Evolutionary conservation across 441 rosid species (phyloP), one percentile per base, ranked within the genome.

Genomic region (Jatropha multifida): DNA sequence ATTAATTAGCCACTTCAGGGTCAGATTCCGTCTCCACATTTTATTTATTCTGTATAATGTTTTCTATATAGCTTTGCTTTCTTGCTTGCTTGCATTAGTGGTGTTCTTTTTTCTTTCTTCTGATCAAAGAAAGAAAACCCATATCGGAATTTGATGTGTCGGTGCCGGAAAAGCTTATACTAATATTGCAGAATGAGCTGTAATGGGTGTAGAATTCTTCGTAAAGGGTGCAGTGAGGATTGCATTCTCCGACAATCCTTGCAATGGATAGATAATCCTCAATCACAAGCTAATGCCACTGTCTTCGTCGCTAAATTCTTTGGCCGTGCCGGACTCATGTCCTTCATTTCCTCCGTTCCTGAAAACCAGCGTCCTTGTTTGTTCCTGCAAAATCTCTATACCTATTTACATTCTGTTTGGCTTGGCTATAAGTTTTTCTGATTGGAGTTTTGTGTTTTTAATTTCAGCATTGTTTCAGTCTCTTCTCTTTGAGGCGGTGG

Each of bases 401-500:
- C 1, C 0, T 41, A 40, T 60, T 4, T 40, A 4, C 5, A 32
- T 0, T 46, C 11, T 46, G 32, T 46, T 46, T 46, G 49, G 49
- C 11, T 46, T 46, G 1, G 12, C 12, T 51, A 3, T 4, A 15
- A 51, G 7, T 48, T 32, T 23, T 56, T 27, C 8, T n/a, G 4
- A 26, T 49, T 11, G 15, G 41, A 4, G 5, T 27, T 61, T 18
- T 71, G 0, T 27, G 23, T 74, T 0, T 15, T 7, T 37, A 38
- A 0, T 72, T 74, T 42, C 85, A 88, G 91, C 81, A 23, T 80
- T 84, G 52, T 88, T 86, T 32, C 83, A 78, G 61, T 88, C 91
- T n/a, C 78, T 88, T n/a, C 63, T 88, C 14, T 88, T 82, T 26
- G 89, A 88, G 81, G 91, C 91, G 1, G 85, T 87, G 38, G 91